Conservation (phyloP, 768 basidiomycete genomes). For the Gautieria morchelliformis region DNA sequence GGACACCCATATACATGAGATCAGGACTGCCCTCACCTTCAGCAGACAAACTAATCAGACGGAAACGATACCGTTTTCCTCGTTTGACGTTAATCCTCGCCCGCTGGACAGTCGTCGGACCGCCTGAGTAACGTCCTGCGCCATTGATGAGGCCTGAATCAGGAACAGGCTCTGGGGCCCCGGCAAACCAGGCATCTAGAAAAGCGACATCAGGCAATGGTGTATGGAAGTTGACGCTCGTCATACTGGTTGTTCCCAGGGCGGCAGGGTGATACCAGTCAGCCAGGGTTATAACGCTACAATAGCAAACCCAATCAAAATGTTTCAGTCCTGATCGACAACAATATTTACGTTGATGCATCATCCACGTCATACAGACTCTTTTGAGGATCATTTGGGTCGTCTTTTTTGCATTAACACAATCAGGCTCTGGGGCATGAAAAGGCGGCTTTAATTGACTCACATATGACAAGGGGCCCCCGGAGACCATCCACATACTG, state of each 20-base stretch:
- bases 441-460: background rate
- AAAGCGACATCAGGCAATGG: background rate
- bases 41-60: background rate
- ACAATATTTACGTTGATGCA: slow-evolving; percentile 21
- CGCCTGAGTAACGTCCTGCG: slow-evolving; percentile 34
- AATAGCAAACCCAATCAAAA: background rate
- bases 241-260: background rate
- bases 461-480: slow-evolving; percentile 10
- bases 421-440: background rate
- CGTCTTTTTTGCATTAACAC: background rate
- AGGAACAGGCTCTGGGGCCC: slow-evolving; percentile 9
- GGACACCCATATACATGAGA: too few species aligned
- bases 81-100: slow-evolving; percentile 34
- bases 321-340: background rate
- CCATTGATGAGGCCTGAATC: slow-evolving; percentile 47
- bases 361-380: slow-evolving; percentile 39
- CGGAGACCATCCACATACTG: slow-evolving; percentile 13
- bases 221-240: too few species aligned
- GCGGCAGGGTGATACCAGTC: slow-evolving; percentile 32
- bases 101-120: slow-evolving; percentile 27
- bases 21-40: too few species aligned
- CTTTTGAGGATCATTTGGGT: slow-evolving; percentile 5
- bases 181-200: slow-evolving; percentile 4
- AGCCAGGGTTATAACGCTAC: slow-evolving; percentile 28
- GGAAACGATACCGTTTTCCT: slow-evolving; percentile 15